Evolutionary conservation across 306 rosid species (phyloP).

Genomic region (Prunus persica): Prunus_persica_NCBIv2 NC_034009.1:46456001-46456500

Average conservation of each 20-base stretch:
- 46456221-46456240: not conserved
- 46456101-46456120: no score
- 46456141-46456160: no score
- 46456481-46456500: constrained; percentile 22
- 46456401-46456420: not conserved
- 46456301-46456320: not conserved
- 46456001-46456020: not conserved
- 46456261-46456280: not conserved
- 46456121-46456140: no score
- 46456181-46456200: not conserved
- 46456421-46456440: not conserved
- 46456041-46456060: no score
- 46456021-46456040: not conserved
- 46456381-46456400: not conserved
- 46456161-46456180: not conserved
- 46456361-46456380: not conserved
- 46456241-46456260: not conserved
- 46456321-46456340: not conserved
- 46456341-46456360: not conserved
- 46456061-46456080: no score
- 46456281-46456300: not conserved
- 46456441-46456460: not conserved
- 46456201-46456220: not conserved
- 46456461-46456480: not conserved
- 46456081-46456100: no score